These are phyloP conservation scores for Stachybotrys echinatus DNA, from an alignment of 2,329 filamentous ascomycete genomes.

Conservation along the genomic window DNA sequence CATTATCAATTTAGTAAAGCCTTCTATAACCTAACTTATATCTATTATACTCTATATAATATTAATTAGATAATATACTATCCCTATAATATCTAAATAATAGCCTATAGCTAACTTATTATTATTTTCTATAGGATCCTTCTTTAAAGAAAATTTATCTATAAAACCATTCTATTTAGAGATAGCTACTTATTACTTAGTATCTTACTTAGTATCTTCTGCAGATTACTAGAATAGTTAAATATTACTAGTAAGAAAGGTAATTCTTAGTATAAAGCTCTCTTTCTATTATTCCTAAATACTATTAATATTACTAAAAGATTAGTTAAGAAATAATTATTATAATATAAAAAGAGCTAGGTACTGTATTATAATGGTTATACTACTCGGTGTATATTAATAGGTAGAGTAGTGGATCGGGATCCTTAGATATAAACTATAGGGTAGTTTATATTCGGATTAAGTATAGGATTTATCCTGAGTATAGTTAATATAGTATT, in stretches of 20 bases:
- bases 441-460: too few relatives aligned
- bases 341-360: conserved; percentile 6
- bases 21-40: background rate
- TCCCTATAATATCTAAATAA: background rate
- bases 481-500: too few relatives aligned
- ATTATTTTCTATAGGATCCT: background rate
- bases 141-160: background rate
- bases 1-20: background rate
- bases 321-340: conserved; percentile 1
- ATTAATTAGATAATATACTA: background rate
- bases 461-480: too few relatives aligned
- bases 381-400: too few relatives aligned
- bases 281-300: conserved; percentile 4
- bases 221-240: conserved; percentile 1
- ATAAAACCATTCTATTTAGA: background rate
- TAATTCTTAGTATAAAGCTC: background rate
- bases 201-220: conserved; percentile 3
- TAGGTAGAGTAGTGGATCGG: too few relatives aligned
- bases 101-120: background rate
- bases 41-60: background rate
- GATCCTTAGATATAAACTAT: too few relatives aligned
- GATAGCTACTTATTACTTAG: background rate
- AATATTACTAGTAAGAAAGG: conserved; percentile 2
- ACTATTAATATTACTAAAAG: conserved; percentile 4
- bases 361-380: too few relatives aligned